Evolutionary conservation across 106 monocot species (phyloP), one percentile per base, ranked within the genome.

Genomic region (Apostasia ramifera): DNA sequence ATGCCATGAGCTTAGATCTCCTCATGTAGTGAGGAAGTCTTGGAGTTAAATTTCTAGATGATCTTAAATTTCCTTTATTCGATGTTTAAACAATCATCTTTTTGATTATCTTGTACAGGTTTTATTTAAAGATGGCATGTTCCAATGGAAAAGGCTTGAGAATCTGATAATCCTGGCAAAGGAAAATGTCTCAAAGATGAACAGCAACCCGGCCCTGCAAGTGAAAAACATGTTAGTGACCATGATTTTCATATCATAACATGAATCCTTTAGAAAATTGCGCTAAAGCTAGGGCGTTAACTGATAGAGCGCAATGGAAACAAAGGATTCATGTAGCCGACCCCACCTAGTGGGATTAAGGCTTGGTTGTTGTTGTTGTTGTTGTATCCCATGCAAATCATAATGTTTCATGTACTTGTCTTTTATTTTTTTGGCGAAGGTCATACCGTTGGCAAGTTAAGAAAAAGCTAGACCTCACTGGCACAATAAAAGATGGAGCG

Each of bases 131-230:
- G 97, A 98, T 78, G 97, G 97, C 59, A 64, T 83, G 6, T 98
- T 98, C 71, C 97, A 98, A 79, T 98, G 97, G 97, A 98, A 98
- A 74, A 66, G 97, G 41, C 93, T 98, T 76, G 97, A 98, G 74
- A 98, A 98, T 67, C 87, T 98, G 59, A 98, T 98, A 68, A 70
- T 84, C 70, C 86, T 98, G 54, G 97, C 97, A 1, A 98, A 98
- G 76, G 93, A 98, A 80, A 98, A 92, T 78, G 97, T 98, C 48
- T 64, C 85, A 40, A 93, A 87, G 67, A 98, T 87, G 93, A 98
- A 79, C 66, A 48, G 71, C 49, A 97, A 89, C 52, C 97, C 92
- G 72, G 92, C 93, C 46, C 68, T 90, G 44, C 70, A 93, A 81
- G 76, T 66, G 37, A 79, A 82, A 65, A 80, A 72, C 55, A 81